Percentiles rank a stretch among this genome's conserved stretches.
Conservation (phyloP, 73 alveolate species). For the Paramecium biaurelia region DNA sequence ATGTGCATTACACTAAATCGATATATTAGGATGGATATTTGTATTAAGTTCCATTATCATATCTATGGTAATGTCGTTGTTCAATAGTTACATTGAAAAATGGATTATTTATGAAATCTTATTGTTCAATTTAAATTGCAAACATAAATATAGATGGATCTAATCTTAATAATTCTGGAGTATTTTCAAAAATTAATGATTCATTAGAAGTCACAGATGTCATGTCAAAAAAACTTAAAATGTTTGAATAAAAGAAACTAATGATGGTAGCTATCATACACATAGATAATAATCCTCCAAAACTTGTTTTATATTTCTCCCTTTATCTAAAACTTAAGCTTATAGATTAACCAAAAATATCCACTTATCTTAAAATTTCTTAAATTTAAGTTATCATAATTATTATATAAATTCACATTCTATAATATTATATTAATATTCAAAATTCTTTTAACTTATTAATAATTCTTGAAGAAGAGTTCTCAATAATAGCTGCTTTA, state of each 20-base stretch:
- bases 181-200: not conserved
- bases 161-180: not conserved
- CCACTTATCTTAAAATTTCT: not conserved
- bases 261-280: not conserved
- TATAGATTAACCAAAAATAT: not conserved
- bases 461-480: not conserved
- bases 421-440: no score
- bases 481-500: not conserved
- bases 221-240: not conserved
- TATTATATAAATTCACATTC: not conserved
- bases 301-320: not conserved
- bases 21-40: not conserved
- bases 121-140: not conserved
- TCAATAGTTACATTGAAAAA: not conserved
- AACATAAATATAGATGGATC: not conserved
- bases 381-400: not conserved
- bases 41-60: slow-evolving; percentile 28
- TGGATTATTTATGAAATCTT: not conserved
- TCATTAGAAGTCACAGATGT: not conserved
- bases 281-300: slow-evolving; percentile 5
- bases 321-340: not conserved
- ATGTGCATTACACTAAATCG: not conserved
- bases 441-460: not conserved
- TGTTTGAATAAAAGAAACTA: not conserved
- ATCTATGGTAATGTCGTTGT: not conserved